Evolutionary conservation across 371 early-diverging fungal species (phyloP).

Genomic region (Zopfochytrium polystomum): DNA sequence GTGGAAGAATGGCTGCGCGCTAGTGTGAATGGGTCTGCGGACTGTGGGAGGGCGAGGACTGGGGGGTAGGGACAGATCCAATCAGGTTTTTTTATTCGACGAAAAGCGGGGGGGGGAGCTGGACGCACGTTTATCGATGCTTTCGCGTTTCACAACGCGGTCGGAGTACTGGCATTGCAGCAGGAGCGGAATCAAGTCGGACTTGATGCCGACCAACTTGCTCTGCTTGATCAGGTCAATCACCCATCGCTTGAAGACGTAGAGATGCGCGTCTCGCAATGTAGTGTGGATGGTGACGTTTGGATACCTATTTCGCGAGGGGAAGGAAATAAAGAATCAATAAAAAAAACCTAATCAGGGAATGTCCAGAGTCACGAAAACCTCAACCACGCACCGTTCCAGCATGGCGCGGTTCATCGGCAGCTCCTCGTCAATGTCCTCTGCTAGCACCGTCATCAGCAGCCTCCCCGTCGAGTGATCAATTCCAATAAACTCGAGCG

Average conservation of each 20-base stretch:
- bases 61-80: slow-evolving; percentile 4
- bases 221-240: slow-evolving; percentile 71
- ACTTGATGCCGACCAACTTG: slow-evolving; percentile 65
- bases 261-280: slow-evolving; percentile 84
- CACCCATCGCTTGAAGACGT: slow-evolving; percentile 87
- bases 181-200: slow-evolving; percentile 78
- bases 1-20: slow-evolving; percentile 30
- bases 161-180: slow-evolving; percentile 54
- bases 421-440: slow-evolving; percentile 62
- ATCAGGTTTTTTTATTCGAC: background rate
- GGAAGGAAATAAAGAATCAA: background rate
- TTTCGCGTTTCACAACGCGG: slow-evolving; percentile 62
- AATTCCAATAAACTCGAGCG: slow-evolving; percentile 62
- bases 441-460: slow-evolving; percentile 56
- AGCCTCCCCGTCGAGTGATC: slow-evolving; percentile 71
- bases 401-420: slow-evolving; percentile 69
- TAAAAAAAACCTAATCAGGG: background rate
- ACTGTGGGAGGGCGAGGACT: slow-evolving; percentile 23
- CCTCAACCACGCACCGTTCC: slow-evolving; percentile 41
- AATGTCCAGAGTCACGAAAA: slow-evolving; percentile 43
- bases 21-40: slow-evolving; percentile 29
- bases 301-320: slow-evolving; percentile 59
- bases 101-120: background rate
- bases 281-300: slow-evolving; percentile 68
- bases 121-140: slow-evolving; percentile 59